phyloP scores from a whole-genome alignment of 352 stramenopile genomes.

The Globisporangium carolinianum region DNA sequence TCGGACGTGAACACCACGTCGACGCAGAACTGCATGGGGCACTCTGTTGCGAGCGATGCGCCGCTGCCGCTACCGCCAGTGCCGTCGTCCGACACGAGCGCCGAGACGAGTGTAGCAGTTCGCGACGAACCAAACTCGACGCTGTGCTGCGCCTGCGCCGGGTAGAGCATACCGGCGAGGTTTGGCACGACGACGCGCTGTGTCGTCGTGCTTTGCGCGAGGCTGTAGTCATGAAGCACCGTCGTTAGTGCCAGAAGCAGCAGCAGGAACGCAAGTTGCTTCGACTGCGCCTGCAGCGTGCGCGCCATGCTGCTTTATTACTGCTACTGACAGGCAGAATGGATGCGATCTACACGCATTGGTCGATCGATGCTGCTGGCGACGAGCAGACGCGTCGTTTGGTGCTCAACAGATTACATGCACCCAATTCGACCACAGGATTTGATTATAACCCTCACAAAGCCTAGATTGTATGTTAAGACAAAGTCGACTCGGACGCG shows the following conservation, averaged over 20 bases:
- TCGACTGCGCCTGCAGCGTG: no score
- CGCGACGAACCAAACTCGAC: conserved; percentile 15
- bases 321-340: no score
- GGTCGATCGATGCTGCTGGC: no score
- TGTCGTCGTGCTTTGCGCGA: neutral
- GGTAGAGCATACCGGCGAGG: conserved; percentile 23
- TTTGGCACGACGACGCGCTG: conserved; percentile 22
- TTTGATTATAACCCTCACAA: no score
- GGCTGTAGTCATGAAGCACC: no score
- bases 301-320: no score
- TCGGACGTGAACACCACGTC: conserved; percentile 21
- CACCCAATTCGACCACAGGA: no score
- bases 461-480: neutral
- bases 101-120: neutral
- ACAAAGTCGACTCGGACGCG: neutral
- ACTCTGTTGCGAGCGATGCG: neutral
- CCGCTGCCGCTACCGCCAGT: neutral
- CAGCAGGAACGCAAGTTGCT: no score
- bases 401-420: no score
- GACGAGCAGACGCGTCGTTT: no score
- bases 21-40: conserved; percentile 19
- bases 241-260: no score
- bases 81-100: conserved; percentile 1
- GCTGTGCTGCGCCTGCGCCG: conserved; percentile 6
- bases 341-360: no score